These are phyloP conservation scores for Cystofilobasidium macerans DNA, from an alignment of 768 basidiomycete genomes.

Conservation along the genomic window DNA sequence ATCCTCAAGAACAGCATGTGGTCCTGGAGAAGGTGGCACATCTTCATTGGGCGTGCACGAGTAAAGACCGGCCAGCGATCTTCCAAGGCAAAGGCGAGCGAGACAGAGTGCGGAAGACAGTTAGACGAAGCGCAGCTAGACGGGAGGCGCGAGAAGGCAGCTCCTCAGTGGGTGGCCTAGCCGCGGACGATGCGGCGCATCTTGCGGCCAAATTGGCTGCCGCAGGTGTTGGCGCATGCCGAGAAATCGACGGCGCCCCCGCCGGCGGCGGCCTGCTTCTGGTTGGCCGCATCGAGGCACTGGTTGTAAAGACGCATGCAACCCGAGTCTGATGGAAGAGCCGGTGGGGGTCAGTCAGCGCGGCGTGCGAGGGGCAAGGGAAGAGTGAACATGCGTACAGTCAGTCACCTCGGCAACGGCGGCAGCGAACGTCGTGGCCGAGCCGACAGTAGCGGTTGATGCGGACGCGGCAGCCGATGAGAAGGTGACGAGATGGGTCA, in stretches of 20 bases:
- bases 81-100: no score
- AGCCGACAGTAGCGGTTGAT: background rate
- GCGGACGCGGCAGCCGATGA: background rate
- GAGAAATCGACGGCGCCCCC: background rate
- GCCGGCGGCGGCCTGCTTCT: background rate
- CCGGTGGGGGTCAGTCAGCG: background rate
- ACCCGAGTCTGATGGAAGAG: background rate
- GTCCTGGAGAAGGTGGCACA: no score
- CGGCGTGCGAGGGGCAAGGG: background rate
- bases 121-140: background rate
- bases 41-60: no score
- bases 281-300: constrained; percentile 4
- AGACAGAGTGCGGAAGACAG: no score
- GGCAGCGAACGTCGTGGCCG: background rate
- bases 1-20: no score
- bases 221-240: background rate
- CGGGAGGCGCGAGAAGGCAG: no score
- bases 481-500: background rate
- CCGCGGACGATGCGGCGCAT: background rate
- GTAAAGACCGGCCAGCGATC: no score
- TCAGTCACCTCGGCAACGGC: background rate
- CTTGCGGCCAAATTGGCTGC: background rate
- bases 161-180: background rate
- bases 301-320: background rate
- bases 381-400: no score